Conservation (phyloP, 140 eudicot genomes). For the Oenanthe javanica region DNA sequence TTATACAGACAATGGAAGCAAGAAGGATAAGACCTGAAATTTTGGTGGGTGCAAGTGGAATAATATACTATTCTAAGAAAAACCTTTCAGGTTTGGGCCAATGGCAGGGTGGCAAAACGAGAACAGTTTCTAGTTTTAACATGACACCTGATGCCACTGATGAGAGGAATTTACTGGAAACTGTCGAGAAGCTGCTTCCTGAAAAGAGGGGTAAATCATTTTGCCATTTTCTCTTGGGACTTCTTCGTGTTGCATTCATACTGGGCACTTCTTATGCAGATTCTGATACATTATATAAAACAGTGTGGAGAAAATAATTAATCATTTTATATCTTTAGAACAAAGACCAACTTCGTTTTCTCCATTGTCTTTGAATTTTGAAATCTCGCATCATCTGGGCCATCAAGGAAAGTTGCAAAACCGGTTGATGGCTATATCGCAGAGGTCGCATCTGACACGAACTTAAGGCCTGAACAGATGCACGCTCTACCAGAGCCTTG, state of each 20-base stretch:
- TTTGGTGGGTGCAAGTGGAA: slow-evolving; percentile 37
- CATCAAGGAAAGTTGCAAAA: slow-evolving; percentile 71
- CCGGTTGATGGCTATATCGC: slow-evolving; percentile 77
- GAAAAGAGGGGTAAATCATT: slow-evolving; percentile 66
- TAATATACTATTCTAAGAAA: slow-evolving; percentile 52
- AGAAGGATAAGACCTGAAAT: slow-evolving; percentile 76
- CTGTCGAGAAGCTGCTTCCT: slow-evolving; percentile 62
- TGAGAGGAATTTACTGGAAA: slow-evolving; percentile 60
- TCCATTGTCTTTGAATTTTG: slow-evolving; percentile 44
- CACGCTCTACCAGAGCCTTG: slow-evolving; percentile 84
- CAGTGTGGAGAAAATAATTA: slow-evolving; percentile 71
- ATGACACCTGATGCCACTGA: slow-evolving; percentile 65
- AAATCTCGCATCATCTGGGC: slow-evolving; percentile 43
- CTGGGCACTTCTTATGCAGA: slow-evolving; percentile 68
- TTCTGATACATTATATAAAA: slow-evolving; percentile 75
- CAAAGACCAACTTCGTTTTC: slow-evolving; percentile 33
- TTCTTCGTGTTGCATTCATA: slow-evolving; percentile 81
- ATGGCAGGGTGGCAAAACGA: slow-evolving; percentile 57
- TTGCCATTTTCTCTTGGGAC: slow-evolving; percentile 16
- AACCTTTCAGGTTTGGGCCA: slow-evolving; percentile 84
- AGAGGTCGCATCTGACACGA: slow-evolving; percentile 88
- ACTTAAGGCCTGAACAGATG: slow-evolving; percentile 77
- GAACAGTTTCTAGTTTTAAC: slow-evolving; percentile 79
- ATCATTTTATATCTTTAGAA: slow-evolving; percentile 48
- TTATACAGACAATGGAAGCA: slow-evolving; percentile 57